These are phyloP conservation scores for Podila clonocystis DNA, from an alignment of 192 early-diverging fungal genomes.

Conservation along the genomic window DNA sequence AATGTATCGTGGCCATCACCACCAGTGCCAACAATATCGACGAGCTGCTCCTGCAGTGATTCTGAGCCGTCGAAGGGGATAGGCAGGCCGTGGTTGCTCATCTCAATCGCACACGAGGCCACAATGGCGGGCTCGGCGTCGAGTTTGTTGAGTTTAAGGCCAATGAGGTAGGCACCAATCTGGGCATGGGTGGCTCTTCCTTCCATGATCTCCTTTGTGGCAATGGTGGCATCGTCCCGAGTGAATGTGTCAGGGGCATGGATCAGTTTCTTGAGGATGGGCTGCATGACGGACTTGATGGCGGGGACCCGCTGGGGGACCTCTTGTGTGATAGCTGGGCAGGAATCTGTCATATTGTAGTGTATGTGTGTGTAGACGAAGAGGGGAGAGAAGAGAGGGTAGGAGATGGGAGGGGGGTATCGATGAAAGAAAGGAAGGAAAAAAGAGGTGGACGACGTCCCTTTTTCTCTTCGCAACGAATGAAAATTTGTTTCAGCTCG, in stretches of 20 bases:
- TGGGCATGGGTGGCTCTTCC: constrained; percentile 84
- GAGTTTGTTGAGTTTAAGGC: constrained; percentile 72
- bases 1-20: constrained; percentile 98
- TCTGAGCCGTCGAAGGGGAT: constrained; percentile 62
- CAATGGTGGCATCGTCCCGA: constrained; percentile 62
- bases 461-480: neutral
- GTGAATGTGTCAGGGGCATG: constrained; percentile 70
- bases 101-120: constrained; percentile 79
- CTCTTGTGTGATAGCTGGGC: neutral
- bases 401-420: neutral
- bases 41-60: constrained; percentile 60
- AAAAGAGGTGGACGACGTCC: neutral
- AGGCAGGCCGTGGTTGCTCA: constrained; percentile 73
- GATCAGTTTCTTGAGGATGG: constrained; percentile 75
- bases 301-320: constrained; percentile 24
- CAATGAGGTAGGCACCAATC: constrained; percentile 87
- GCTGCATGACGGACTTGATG: constrained; percentile 42
- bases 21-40: constrained; percentile 98
- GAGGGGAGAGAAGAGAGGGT: neutral
- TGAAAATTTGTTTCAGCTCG: neutral
- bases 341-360: constrained; percentile 4
- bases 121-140: constrained; percentile 82
- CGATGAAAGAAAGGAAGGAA: neutral
- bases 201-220: constrained; percentile 81
- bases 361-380: neutral